Conservation (phyloP, 2,329 filamentous ascomycete species). For the Ceratocystis cubensis region DNA sequence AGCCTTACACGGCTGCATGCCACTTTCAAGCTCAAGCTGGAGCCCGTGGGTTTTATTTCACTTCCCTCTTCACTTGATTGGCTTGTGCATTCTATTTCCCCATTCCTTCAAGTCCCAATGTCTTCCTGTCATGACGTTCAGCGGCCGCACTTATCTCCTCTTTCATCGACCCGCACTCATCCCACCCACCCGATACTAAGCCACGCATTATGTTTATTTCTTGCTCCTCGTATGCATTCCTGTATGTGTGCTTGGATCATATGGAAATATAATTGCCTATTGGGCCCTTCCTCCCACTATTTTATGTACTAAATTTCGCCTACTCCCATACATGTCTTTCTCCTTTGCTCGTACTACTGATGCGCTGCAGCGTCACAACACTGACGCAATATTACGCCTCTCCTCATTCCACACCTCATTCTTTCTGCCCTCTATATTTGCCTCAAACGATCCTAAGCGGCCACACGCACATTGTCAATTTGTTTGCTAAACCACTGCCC, state of each 20-base stretch:
- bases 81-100: neutral
- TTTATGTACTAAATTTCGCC: neutral
- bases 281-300: neutral
- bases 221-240: neutral
- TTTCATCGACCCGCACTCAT: neutral
- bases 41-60: too few species aligned
- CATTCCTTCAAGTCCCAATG: neutral
- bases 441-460: neutral
- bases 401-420: neutral
- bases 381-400: slow-evolving; percentile 9
- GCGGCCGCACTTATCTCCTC: neutral
- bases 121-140: neutral
- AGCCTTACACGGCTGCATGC: neutral
- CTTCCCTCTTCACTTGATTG: neutral
- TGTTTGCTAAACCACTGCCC: neutral
- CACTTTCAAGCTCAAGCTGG: too few species aligned
- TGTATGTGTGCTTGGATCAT: neutral
- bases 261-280: neutral
- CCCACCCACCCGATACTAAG: neutral
- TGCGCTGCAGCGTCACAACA: slow-evolving; percentile 2
- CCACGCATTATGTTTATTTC: neutral
- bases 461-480: neutral
- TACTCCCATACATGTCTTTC: neutral
- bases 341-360: neutral
- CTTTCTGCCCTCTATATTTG: neutral